Percentiles rank a stretch among this genome's conserved stretches.
phyloP scores from a whole-genome alignment of 148 eudicot species.

The Nepenthes mirabilis region DNA sequence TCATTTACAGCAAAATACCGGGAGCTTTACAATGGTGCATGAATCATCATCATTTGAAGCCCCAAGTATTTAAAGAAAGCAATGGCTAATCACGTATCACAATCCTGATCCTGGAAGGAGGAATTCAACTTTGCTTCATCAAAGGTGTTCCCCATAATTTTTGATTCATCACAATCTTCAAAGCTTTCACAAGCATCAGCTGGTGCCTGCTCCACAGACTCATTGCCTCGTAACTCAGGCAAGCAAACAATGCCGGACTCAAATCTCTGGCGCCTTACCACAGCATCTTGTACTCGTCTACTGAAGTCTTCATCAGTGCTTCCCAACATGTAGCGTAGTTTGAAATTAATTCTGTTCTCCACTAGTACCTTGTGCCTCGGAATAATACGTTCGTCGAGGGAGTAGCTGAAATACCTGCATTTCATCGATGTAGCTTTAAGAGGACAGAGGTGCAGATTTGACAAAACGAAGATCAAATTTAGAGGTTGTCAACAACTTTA shows the following conservation, averaged over 20 bases:
- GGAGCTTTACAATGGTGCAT: too few relatives aligned
- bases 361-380: constrained; percentile 75
- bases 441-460: neutral
- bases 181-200: too few relatives aligned
- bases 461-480: neutral
- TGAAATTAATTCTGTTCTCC: constrained; percentile 74
- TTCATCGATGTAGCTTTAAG: neutral
- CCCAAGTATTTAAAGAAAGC: too few relatives aligned
- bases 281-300: constrained; percentile 45
- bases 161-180: too few relatives aligned
- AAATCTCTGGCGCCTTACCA: constrained; percentile 55
- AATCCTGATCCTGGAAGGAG: neutral
- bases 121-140: neutral
- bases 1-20: too few relatives aligned
- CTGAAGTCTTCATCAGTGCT: constrained; percentile 53
- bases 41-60: too few relatives aligned
- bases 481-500: neutral
- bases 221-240: too few relatives aligned
- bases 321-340: constrained; percentile 82
- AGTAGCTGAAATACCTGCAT: constrained; percentile 84
- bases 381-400: constrained; percentile 71
- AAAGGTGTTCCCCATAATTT: too few relatives aligned
- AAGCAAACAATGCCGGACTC: constrained; percentile 35
- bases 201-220: too few relatives aligned
- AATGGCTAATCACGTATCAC: neutral